Conservation (phyloP, 1,284 basidiomycete genomes). For the Ustilago shanxiensis region DNA sequence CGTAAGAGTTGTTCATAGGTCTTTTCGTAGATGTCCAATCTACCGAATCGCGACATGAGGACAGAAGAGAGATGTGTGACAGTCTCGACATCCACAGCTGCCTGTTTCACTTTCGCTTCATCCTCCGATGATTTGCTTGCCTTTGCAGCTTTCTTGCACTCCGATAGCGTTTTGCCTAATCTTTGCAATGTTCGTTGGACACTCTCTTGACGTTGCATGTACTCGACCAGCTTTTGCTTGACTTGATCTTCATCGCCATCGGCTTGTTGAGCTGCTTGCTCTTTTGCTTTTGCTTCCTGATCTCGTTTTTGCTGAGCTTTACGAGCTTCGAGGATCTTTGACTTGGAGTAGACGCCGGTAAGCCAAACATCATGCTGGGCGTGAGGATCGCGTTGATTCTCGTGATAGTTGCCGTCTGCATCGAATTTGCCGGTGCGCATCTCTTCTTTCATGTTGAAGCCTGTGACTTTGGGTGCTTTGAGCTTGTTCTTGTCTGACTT, state of each 20-base stretch:
- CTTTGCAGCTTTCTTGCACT: slow-evolving; percentile 72
- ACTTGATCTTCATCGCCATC: slow-evolving; percentile 75
- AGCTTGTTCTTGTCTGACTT: slow-evolving; percentile 17
- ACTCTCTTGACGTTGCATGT: slow-evolving; percentile 89
- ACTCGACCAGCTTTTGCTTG: slow-evolving; percentile 71
- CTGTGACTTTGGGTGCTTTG: slow-evolving; percentile 86
- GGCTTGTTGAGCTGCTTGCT: slow-evolving; percentile 80
- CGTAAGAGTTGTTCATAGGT: slow-evolving; percentile 63
- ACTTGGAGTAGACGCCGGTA: slow-evolving; percentile 82
- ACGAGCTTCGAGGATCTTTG: slow-evolving; percentile 86
- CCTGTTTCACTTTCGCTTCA: slow-evolving; percentile 10
- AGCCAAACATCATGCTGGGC: slow-evolving; percentile 96
- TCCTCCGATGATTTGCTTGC: slow-evolving; percentile 72
- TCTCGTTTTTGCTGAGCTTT: slow-evolving; percentile 75
- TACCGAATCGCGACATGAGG: slow-evolving; percentile 63
- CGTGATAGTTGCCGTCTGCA: slow-evolving; percentile 87
- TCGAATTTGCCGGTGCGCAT: slow-evolving; percentile 97
- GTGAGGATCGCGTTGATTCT: slow-evolving; percentile 84
- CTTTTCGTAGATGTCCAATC: slow-evolving; percentile 66
- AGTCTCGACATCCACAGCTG: slow-evolving; percentile 47
- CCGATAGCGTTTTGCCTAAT: slow-evolving; percentile 74
- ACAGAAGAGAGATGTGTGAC: slow-evolving; percentile 62
- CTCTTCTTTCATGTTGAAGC: slow-evolving; percentile 99
- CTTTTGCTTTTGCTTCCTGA: slow-evolving; percentile 69
- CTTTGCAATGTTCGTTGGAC: slow-evolving; percentile 90